These are phyloP conservation scores for Quillaja saponaria DNA, from an alignment of 306 rosid genomes.

Conservation along the genomic window DNA sequence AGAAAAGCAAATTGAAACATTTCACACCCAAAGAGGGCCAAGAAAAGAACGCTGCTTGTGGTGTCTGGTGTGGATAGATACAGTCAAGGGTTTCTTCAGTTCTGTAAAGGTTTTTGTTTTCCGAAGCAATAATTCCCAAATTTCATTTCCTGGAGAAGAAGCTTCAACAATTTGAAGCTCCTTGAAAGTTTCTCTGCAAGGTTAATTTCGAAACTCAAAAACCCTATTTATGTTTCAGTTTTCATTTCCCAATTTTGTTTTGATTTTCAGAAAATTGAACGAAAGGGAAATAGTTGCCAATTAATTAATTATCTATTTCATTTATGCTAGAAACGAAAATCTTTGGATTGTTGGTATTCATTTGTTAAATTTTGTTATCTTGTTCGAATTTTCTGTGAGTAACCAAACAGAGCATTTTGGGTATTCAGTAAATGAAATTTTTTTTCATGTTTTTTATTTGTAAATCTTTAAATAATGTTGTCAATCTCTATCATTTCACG, in stretches of 20 bases:
- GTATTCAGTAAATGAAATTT: too few species aligned
- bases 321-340: not conserved
- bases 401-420: too few species aligned
- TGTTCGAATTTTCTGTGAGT: too few species aligned
- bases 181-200: conserved; percentile 11
- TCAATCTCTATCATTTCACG: too few species aligned
- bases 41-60: too few species aligned
- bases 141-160: not conserved
- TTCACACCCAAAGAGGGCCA: too few species aligned
- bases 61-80: not conserved
- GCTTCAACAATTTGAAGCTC: not conserved
- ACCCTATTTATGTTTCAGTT: conserved; percentile 25
- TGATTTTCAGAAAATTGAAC: not conserved
- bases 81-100: not conserved
- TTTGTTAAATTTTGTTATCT: too few species aligned
- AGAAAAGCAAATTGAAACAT: too few species aligned
- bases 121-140: not conserved
- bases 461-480: too few species aligned
- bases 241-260: not conserved
- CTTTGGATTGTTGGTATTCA: too few species aligned
- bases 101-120: not conserved
- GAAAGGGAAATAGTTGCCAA: not conserved
- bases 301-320: not conserved
- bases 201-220: conserved; percentile 1
- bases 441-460: too few species aligned